Conservation (phyloP, 768 basidiomycete genomes). For the Pholiota microspora region DNA sequence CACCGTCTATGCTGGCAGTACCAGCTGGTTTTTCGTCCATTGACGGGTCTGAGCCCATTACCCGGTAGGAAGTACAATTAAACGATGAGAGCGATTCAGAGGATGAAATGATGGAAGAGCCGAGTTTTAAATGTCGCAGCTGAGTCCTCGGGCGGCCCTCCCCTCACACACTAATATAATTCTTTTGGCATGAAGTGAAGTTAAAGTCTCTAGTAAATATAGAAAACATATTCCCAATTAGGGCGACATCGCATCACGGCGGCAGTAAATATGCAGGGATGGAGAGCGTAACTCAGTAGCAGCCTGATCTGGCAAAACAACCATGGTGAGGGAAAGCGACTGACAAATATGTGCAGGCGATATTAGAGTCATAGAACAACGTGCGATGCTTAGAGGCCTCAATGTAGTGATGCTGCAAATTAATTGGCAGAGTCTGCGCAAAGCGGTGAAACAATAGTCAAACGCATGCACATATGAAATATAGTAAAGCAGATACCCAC, state of each 20-base stretch:
- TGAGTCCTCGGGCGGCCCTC: neutral
- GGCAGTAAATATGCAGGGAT: neutral
- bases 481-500: neutral
- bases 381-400: neutral
- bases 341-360: neutral
- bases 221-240: neutral
- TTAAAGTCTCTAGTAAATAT: neutral
- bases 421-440: neutral
- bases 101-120: neutral
- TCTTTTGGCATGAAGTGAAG: neutral
- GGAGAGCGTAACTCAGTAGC: neutral
- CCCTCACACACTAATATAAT: neutral
- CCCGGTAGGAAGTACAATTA: neutral
- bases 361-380: neutral
- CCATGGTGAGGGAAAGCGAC: neutral
- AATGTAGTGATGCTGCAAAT: neutral
- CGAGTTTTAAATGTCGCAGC: neutral
- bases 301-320: neutral
- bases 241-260: neutral
- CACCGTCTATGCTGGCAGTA: too few relatives aligned
- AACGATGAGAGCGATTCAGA: neutral
- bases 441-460: neutral
- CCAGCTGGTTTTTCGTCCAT: neutral
- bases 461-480: neutral
- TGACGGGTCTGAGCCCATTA: neutral